Percentiles rank a stretch among this genome's conserved stretches.
Conservation (phyloP, 1,139 yeast genomes). For the Meyerozyma guilliermondii region DNA sequence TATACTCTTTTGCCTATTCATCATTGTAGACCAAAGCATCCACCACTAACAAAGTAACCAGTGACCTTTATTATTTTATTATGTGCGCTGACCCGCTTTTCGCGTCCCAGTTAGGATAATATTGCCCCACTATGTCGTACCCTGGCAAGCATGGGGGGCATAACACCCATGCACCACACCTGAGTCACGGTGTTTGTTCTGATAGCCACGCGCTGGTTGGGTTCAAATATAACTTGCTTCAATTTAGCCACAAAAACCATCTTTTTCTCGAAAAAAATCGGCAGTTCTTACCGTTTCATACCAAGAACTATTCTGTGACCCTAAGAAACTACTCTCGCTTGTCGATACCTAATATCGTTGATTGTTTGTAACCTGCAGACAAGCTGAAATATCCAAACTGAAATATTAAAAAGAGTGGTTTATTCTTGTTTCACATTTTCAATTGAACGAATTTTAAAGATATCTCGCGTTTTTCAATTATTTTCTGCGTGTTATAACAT, state of each 20-base stretch:
- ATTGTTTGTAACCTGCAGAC: neutral
- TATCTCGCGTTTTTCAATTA: neutral
- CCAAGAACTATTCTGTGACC: no score
- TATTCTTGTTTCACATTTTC: neutral
- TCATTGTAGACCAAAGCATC: no score
- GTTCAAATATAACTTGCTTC: neutral
- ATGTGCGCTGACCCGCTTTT: no score
- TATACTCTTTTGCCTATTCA: neutral
- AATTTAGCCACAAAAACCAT: neutral
- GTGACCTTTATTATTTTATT: no score
- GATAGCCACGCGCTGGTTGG: constrained; percentile 1
- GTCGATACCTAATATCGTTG: no score
- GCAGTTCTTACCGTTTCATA: no score
- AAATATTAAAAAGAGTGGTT: neutral
- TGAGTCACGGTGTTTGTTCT: constrained; percentile 1
- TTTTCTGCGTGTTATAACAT: neutral
- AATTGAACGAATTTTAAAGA: neutral
- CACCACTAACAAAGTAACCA: no score
- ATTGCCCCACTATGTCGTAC: neutral
- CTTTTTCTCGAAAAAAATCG: neutral
- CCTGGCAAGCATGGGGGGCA: neutral
- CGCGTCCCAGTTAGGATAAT: no score
- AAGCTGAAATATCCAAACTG: neutral
- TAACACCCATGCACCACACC: neutral
- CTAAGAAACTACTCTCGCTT: no score